Evolutionary conservation across 306 rosid genomes (phyloP).

Genomic region (Alnus rubra): DNA sequence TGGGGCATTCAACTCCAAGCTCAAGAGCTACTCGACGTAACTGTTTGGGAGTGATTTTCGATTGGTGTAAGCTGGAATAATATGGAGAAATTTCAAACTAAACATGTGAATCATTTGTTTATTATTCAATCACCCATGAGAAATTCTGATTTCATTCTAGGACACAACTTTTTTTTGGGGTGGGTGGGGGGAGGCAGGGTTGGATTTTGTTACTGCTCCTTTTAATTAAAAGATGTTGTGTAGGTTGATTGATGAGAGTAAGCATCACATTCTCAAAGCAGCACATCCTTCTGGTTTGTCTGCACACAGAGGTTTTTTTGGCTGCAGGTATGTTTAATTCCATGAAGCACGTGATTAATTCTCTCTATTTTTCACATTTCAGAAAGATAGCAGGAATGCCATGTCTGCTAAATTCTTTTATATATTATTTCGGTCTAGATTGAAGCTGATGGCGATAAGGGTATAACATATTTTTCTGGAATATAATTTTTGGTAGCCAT

Average conservation of each 20-base stretch:
- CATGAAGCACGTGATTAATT: neutral
- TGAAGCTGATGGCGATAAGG: neutral
- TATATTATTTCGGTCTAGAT: neutral
- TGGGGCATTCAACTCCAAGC: neutral
- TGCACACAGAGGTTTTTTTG: constrained; percentile 91
- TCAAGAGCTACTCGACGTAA: neutral
- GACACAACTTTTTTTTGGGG: neutral
- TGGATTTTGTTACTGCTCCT: neutral
- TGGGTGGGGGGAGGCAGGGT: no score
- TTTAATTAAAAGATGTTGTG: neutral
- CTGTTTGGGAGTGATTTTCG: neutral
- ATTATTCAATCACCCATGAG: neutral
- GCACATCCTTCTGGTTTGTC: constrained; percentile 99
- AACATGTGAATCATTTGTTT: neutral
- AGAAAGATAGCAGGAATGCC: neutral
- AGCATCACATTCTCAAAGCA: constrained; percentile 83
- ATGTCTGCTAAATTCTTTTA: neutral
- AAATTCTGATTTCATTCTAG: neutral
- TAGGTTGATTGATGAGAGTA: constrained; percentile 80
- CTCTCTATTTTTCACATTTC: neutral
- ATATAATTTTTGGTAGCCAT: neutral
- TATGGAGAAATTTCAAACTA: neutral
- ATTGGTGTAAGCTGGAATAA: neutral
- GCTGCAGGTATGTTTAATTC: constrained; percentile 69
- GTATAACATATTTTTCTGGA: no score